Evolutionary conservation across 1,139 yeast genomes (phyloP).

Genomic region (Scheffersomyces quercinus): DNA sequence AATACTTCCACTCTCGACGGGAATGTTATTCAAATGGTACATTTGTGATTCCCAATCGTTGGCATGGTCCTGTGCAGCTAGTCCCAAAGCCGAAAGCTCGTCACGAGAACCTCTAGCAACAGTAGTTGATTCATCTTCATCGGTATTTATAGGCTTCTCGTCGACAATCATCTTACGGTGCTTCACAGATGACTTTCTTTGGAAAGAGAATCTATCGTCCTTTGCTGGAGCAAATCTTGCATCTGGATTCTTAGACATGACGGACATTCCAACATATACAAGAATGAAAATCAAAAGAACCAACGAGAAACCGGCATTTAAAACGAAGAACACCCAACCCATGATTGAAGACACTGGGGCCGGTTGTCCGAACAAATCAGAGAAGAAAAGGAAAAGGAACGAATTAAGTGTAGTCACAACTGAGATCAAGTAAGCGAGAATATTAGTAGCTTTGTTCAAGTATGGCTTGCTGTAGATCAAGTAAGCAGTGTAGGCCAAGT

Average conservation of each 20-base stretch:
- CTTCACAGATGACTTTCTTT: conserved; percentile 49
- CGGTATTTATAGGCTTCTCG: background rate
- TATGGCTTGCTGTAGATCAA: conserved; percentile 64
- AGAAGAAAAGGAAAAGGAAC: conserved; percentile 71
- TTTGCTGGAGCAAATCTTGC: conserved; percentile 79
- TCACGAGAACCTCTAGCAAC: conserved; percentile 34
- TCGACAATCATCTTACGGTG: conserved; percentile 9
- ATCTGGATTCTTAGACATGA: conserved; percentile 76
- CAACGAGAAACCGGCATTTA: conserved; percentile 76
- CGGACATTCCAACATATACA: conserved; percentile 54
- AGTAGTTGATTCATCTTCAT: conserved; percentile 7
- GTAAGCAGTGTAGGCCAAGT: conserved; percentile 59
- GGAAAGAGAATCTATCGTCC: conserved; percentile 84
- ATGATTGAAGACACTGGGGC: conserved; percentile 68
- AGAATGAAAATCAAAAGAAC: conserved; percentile 62
- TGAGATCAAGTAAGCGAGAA: conserved; percentile 62
- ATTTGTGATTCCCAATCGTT: conserved; percentile 70
- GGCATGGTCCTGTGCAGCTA: conserved; percentile 71
- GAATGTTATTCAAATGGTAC: conserved; percentile 47
- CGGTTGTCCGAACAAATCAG: conserved; percentile 69
- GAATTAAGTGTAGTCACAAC: conserved; percentile 69
- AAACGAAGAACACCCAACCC: conserved; percentile 78
- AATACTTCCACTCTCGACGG: conserved; percentile 10
- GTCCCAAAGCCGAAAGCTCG: conserved; percentile 66
- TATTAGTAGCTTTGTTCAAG: conserved; percentile 71